A percentile compares a stretch with the other conserved stretches of the same genome.
Evolutionary conservation across 352 stramenopile genomes (phyloP).

Genomic region (Plasmopara halstedii): DNA sequence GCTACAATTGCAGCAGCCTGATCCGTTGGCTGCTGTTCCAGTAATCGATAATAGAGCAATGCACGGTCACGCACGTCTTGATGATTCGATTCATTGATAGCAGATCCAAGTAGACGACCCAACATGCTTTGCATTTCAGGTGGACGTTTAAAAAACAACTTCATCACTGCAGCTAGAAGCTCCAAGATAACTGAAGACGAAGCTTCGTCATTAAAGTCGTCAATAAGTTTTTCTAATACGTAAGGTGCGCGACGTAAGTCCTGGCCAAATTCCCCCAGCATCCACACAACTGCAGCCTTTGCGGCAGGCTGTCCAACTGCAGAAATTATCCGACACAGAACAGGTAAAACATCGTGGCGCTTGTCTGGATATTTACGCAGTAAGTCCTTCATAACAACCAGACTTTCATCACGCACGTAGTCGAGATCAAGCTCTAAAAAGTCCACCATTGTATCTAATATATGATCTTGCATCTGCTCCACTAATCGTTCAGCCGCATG

Average conservation of each 20-base stretch:
- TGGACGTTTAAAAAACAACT: constrained; percentile 98
- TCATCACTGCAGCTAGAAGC: constrained; percentile 93
- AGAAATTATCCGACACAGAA: constrained; percentile 67
- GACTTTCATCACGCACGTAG: constrained; percentile 94
- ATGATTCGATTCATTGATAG: constrained; percentile 93
- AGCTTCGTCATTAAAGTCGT: constrained; percentile 89
- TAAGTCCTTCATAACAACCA: constrained; percentile 94
- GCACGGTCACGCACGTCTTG: constrained; percentile 96
- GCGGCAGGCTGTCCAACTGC: constrained; percentile 72
- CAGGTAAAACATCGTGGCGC: constrained; percentile 86
- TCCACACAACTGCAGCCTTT: constrained; percentile 94
- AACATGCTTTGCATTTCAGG: constrained; percentile 98
- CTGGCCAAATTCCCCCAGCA: constrained; percentile 96
- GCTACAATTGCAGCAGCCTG: constrained; percentile 85
- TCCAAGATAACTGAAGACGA: constrained; percentile 88
- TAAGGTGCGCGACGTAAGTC: constrained; percentile 92
- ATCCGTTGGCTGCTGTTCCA: constrained; percentile 89
- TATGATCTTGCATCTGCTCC: constrained; percentile 75
- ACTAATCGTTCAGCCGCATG: constrained; percentile 50
- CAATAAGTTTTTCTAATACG: constrained; percentile 94
- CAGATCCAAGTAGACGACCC: constrained; percentile 88
- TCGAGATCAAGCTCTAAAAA: constrained; percentile 96
- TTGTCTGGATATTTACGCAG: constrained; percentile 95
- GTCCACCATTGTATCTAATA: constrained; percentile 92
- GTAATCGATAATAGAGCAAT: constrained; percentile 96